A percentile compares a stretch with the other conserved stretches of the same genome.
These are phyloP conservation scores for Rhizopus delemar DNA, from an alignment of 371 early-diverging fungal genomes.

Conservation along the genomic window DNA sequence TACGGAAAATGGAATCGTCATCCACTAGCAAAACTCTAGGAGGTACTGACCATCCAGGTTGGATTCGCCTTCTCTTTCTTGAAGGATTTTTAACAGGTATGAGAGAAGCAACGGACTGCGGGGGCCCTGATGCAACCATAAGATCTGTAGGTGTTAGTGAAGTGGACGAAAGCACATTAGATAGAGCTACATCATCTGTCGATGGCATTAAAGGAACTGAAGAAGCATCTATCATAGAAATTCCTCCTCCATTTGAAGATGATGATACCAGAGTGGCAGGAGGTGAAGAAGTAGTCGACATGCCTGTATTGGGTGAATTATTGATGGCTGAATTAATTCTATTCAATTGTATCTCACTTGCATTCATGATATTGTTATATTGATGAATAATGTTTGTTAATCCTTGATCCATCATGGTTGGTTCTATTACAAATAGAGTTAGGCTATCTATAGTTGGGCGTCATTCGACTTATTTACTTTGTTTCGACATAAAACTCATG, in stretches of 20 bases:
- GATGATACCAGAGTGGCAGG: background rate
- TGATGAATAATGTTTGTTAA: constrained; percentile 7
- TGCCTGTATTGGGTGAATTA: background rate
- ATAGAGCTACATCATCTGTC: background rate
- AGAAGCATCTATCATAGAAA: no score
- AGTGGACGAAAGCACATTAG: background rate
- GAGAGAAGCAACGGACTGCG: background rate
- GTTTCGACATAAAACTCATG: constrained; percentile 15
- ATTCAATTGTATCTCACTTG: constrained; percentile 13
- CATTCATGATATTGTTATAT: constrained; percentile 13
- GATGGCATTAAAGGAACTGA: background rate
- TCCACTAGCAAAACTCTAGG: constrained; percentile 75
- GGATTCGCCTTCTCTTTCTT: constrained; percentile 31
- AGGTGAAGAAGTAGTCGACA: background rate
- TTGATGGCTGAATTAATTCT: background rate
- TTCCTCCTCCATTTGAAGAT: background rate
- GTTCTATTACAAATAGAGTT: constrained; percentile 2
- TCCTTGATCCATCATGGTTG: constrained; percentile 3
- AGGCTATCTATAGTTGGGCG: background rate
- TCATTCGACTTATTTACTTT: constrained; percentile 5
- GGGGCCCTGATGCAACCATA: background rate
- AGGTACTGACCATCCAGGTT: constrained; percentile 62
- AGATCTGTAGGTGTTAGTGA: background rate
- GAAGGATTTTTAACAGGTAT: constrained; percentile 9
- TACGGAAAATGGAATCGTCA: constrained; percentile 70